These are phyloP conservation scores for Yarrowia bubula DNA, from an alignment of 805 yeast genomes.

Conservation along the genomic window DNA sequence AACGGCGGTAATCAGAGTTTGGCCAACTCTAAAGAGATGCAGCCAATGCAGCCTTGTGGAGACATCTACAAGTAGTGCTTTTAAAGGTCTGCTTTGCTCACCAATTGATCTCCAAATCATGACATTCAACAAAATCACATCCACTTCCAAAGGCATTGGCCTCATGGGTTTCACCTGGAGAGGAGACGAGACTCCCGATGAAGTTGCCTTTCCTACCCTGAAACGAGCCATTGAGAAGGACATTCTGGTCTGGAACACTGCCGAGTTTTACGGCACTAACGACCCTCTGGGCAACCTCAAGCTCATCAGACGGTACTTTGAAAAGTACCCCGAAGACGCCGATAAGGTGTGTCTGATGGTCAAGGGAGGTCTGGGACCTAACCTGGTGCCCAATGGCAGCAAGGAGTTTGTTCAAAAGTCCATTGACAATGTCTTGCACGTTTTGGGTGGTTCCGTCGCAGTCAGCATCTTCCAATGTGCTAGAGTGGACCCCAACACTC, in stretches of 20 bases:
- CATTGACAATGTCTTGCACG: slow-evolving; percentile 45
- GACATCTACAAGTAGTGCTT: too few relatives aligned
- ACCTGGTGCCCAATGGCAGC: slow-evolving; percentile 50
- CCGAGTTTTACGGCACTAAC: slow-evolving; percentile 71
- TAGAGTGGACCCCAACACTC: slow-evolving; percentile 55
- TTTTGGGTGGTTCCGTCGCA: slow-evolving; percentile 33
- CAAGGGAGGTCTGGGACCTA: slow-evolving; percentile 59
- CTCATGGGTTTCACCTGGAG: slow-evolving; percentile 80
- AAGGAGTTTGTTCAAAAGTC: slow-evolving; percentile 49
- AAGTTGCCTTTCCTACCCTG: slow-evolving; percentile 54
- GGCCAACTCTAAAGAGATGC: too few relatives aligned
- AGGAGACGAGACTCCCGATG: slow-evolving; percentile 50
- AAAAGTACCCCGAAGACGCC: slow-evolving; percentile 54
- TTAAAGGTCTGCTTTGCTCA: neutral
- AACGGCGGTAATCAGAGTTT: too few relatives aligned
- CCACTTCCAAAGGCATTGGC: slow-evolving; percentile 56
- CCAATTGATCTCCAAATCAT: neutral
- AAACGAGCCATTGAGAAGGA: slow-evolving; percentile 52
- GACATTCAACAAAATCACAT: slow-evolving; percentile 13
- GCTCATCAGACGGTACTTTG: slow-evolving; percentile 57
- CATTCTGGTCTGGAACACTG: slow-evolving; percentile 61
- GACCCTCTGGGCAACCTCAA: slow-evolving; percentile 51
- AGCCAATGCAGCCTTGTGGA: too few relatives aligned
- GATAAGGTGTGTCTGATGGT: slow-evolving; percentile 59
- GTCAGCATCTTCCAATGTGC: slow-evolving; percentile 67